Conservation (phyloP, 768 basidiomycete genomes). For the Mrakia gelida region DNA sequence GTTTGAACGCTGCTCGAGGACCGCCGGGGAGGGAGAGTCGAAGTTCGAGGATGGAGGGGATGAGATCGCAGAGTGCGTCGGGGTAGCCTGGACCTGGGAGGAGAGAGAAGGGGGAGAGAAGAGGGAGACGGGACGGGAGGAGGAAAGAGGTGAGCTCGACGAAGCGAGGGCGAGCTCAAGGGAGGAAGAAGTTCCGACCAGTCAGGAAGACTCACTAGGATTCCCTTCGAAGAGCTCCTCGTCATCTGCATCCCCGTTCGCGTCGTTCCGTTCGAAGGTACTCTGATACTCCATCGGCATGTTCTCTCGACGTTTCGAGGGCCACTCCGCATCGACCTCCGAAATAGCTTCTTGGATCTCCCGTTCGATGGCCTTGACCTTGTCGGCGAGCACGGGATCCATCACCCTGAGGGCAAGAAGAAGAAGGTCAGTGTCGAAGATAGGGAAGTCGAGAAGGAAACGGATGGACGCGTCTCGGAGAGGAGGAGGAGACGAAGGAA, state of each 20-base stretch:
- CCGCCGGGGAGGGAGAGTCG: background rate
- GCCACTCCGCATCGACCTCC: background rate
- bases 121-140: background rate
- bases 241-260: background rate
- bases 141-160: background rate
- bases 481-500: background rate
- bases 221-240: background rate
- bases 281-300: too few species aligned
- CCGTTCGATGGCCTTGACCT: too few species aligned
- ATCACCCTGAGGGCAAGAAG: background rate
- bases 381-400: background rate
- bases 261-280: background rate
- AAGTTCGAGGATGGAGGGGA: background rate
- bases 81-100: background rate
- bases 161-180: background rate
- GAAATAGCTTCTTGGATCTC: background rate
- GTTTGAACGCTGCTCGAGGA: background rate
- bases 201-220: background rate
- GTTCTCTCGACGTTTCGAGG: too few species aligned
- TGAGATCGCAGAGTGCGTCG: background rate
- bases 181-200: too few species aligned
- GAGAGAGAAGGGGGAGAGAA: background rate
- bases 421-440: too few species aligned
- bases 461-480: background rate
- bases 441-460: too few species aligned